phyloP scores from a whole-genome alignment of 1,284 basidiomycete species.

The Cutaneotrichosporon cutaneum region DNA sequence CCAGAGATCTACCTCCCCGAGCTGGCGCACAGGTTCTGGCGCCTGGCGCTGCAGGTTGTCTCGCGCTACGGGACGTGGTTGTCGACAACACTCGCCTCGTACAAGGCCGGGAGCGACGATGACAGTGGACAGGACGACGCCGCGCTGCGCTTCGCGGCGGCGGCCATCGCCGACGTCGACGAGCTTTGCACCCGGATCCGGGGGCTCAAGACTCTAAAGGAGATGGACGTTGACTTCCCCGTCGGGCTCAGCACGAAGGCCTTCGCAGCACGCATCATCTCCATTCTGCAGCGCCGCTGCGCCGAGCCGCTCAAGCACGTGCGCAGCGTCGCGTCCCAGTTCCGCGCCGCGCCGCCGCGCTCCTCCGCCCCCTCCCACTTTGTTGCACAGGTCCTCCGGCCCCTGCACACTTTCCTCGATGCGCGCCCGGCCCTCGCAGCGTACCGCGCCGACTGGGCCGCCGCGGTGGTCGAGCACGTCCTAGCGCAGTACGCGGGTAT shows the following conservation, averaged over 20 bases:
- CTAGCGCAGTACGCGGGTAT: slow-evolving; percentile 61
- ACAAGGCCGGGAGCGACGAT: slow-evolving; percentile 52
- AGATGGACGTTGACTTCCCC: slow-evolving; percentile 19
- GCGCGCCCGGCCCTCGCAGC: slow-evolving; percentile 61
- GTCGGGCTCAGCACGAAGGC: slow-evolving; percentile 22
- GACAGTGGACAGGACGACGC: slow-evolving; percentile 59
- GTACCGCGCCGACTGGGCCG: slow-evolving; percentile 61
- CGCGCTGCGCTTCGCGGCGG: slow-evolving; percentile 33
- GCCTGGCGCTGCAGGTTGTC: slow-evolving; percentile 77
- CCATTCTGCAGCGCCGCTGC: slow-evolving; percentile 71
- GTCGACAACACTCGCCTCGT: slow-evolving; percentile 50
- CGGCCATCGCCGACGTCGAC: slow-evolving; percentile 42
- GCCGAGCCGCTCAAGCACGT: slow-evolving; percentile 83
- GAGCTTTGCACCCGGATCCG: slow-evolving; percentile 24
- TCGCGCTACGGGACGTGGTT: slow-evolving; percentile 76
- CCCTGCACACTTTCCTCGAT: slow-evolving; percentile 73
- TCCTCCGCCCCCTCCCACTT: slow-evolving; percentile 79
- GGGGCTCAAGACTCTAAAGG: slow-evolving; percentile 8
- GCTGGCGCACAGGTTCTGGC: slow-evolving; percentile 80
- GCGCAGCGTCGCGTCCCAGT: slow-evolving; percentile 81
- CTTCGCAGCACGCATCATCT: slow-evolving; percentile 64
- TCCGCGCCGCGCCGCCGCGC: slow-evolving; percentile 56
- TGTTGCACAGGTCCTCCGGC: slow-evolving; percentile 73
- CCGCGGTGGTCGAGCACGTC: slow-evolving; percentile 70
- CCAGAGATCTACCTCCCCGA: slow-evolving; percentile 78